Conservation (phyloP, 805 yeast species). For the Candida endomychidarum region DNA sequence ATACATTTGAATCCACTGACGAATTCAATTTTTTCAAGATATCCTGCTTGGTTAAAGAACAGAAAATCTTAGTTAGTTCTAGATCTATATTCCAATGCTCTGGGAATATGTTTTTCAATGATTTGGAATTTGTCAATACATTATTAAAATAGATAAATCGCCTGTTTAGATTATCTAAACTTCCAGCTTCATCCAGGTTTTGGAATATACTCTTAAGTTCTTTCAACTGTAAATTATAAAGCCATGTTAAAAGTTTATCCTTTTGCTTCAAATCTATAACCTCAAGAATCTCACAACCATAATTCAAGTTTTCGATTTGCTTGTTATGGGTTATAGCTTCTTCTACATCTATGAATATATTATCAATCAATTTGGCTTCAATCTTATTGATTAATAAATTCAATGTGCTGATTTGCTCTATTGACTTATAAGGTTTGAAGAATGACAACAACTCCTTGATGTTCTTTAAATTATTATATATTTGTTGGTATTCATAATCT, state of each 20-base stretch:
- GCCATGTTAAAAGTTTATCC: constrained; percentile 69
- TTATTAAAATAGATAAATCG: constrained; percentile 81
- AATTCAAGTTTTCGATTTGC: constrained; percentile 35
- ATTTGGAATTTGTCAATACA: constrained; percentile 59
- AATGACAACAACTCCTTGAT: constrained; percentile 70
- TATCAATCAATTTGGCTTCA: constrained; percentile 62
- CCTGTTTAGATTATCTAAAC: constrained; percentile 80
- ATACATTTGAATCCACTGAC: constrained; percentile 51
- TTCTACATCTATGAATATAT: constrained; percentile 73
- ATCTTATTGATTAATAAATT: constrained; percentile 58
- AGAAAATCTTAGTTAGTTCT: constrained; percentile 60
- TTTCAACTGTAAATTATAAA: constrained; percentile 62
- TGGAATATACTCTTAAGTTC: constrained; percentile 78
- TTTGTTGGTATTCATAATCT: constrained; percentile 52
- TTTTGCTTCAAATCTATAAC: constrained; percentile 55
- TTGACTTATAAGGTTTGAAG: constrained; percentile 78
- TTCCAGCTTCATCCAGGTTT: constrained; percentile 88
- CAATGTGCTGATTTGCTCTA: constrained; percentile 72
- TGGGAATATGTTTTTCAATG: constrained; percentile 60
- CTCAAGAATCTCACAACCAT: constrained; percentile 75
- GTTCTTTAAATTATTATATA: constrained; percentile 62
- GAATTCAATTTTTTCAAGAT: constrained; percentile 37
- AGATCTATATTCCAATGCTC: constrained; percentile 67
- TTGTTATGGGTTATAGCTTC: constrained; percentile 32
- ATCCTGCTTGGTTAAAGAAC: constrained; percentile 68